phyloP scores from a whole-genome alignment of 2,329 filamentous ascomycete species.

The Paraphaeosphaeria minitans region DNA sequence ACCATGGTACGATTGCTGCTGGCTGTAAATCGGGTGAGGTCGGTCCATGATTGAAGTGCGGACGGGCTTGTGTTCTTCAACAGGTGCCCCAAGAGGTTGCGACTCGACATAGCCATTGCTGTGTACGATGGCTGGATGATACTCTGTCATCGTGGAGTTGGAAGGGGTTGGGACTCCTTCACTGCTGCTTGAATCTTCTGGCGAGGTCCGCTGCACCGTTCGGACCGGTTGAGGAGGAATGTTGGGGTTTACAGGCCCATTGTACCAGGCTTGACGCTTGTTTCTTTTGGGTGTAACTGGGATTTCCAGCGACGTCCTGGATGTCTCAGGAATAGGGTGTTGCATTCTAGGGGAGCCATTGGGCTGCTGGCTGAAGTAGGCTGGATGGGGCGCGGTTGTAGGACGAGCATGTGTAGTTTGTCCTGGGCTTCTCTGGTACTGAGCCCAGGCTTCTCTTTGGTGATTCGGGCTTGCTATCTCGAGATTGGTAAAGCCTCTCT shows the following conservation, averaged over 20 bases:
- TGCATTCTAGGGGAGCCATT: constrained; percentile 34
- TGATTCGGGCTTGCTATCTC: constrained; percentile 62
- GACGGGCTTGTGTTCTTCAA: constrained; percentile 48
- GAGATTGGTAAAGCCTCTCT: constrained; percentile 68
- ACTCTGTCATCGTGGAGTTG: constrained; percentile 55
- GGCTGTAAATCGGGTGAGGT: constrained; percentile 39
- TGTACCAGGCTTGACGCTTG: constrained; percentile 76
- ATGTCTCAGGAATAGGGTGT: constrained; percentile 36
- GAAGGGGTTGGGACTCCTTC: constrained; percentile 61
- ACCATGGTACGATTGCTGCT: constrained; percentile 37
- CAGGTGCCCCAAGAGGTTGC: constrained; percentile 44
- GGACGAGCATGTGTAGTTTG: constrained; percentile 31
- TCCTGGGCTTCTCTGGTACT: constrained; percentile 33
- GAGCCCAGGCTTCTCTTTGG: constrained; percentile 42
- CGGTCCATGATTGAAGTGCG: constrained; percentile 44
- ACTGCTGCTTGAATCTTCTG: constrained; percentile 61
- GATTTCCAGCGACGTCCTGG: constrained; percentile 45
- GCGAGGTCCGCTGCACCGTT: constrained; percentile 56
- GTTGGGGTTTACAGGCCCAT: constrained; percentile 54
- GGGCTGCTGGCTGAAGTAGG: constrained; percentile 37
- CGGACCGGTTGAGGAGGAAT: constrained; percentile 24
- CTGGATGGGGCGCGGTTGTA: constrained; percentile 46
- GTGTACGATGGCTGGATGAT: constrained; percentile 59
- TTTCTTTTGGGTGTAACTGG: constrained; percentile 61
- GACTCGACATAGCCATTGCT: constrained; percentile 55